Conservation (phyloP, 805 yeast genomes). For the Schwanniomyces vanrijiae region DNA sequence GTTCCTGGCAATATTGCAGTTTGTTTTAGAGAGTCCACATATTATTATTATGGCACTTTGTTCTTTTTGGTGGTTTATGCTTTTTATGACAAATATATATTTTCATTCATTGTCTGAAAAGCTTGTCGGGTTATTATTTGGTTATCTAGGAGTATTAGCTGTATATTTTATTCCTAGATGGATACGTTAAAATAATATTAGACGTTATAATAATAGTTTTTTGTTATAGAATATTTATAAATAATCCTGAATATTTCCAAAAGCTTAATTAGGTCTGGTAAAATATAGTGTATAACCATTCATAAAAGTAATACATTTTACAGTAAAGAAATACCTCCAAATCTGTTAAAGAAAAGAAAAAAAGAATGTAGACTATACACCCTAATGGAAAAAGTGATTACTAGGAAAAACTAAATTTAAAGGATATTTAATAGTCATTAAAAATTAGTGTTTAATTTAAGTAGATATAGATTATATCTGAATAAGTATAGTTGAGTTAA, state of each 20-base stretch:
- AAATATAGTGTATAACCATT: no score
- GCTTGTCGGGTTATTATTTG: conserved; percentile 65
- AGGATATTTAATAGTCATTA: no score
- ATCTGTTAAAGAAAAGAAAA: no score
- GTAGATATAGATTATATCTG: no score
- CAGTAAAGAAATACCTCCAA: no score
- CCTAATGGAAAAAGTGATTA: no score
- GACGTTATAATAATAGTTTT: not conserved
- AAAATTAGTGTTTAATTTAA: no score
- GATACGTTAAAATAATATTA: not conserved
- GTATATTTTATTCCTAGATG: conserved; percentile 37
- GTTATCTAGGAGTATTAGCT: conserved; percentile 48
- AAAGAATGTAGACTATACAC: no score
- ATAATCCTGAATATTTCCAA: not conserved
- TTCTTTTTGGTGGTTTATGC: conserved; percentile 80
- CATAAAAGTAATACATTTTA: no score
- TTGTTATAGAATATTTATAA: not conserved
- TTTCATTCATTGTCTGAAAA: conserved; percentile 84
- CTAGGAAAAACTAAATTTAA: no score
- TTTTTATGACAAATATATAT: conserved; percentile 76
- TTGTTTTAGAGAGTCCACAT: conserved; percentile 22
- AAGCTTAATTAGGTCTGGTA: not conserved
- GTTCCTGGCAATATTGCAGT: conserved; percentile 1
- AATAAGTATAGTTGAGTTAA: no score
- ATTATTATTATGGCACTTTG: conserved; percentile 24